These are phyloP conservation scores for Aspergillus sp. DNA, from an alignment of 2,329 filamentous ascomycete genomes.

Conservation along the genomic window DNA sequence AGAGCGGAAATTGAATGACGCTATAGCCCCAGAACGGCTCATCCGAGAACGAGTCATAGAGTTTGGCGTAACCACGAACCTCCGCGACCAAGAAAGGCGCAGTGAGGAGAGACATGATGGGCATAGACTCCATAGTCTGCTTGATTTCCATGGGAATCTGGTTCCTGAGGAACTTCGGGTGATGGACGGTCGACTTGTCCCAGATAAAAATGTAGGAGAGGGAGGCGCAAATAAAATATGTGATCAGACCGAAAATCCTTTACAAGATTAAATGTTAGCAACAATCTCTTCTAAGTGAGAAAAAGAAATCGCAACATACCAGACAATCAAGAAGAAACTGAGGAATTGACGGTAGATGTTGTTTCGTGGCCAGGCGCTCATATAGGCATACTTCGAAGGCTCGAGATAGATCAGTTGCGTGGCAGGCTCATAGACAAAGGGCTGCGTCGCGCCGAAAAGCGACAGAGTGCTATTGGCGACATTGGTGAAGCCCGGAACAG, in stretches of 20 bases:
- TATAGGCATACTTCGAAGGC: slow-evolving; percentile 20
- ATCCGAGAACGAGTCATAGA: slow-evolving; percentile 70
- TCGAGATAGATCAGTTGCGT: slow-evolving; percentile 48
- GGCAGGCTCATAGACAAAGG: slow-evolving; percentile 59
- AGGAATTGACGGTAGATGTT: slow-evolving; percentile 20
- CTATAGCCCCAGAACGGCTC: slow-evolving; percentile 72
- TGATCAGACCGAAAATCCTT: slow-evolving; percentile 73
- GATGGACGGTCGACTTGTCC: slow-evolving; percentile 77
- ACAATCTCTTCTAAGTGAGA: background rate
- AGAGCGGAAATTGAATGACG: slow-evolving; percentile 74
- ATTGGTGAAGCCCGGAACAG: slow-evolving; percentile 43
- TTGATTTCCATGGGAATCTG: slow-evolving; percentile 78
- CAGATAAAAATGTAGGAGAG: slow-evolving; percentile 83
- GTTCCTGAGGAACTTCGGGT: slow-evolving; percentile 90
- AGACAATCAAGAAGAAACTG: slow-evolving; percentile 23
- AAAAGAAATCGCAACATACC: slow-evolving; percentile 10
- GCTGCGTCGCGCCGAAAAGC: slow-evolving; percentile 47
- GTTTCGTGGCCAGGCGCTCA: slow-evolving; percentile 25
- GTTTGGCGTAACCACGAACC: slow-evolving; percentile 73
- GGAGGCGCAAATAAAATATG: slow-evolving; percentile 77
- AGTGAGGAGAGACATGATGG: slow-evolving; percentile 73
- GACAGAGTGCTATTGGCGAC: slow-evolving; percentile 51
- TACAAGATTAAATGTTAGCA: background rate
- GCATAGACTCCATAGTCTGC: slow-evolving; percentile 68
- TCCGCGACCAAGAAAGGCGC: slow-evolving; percentile 74